Evolutionary conservation across 192 early-diverging fungal species (phyloP).

Genomic region (Gamsiella multidivaricata): DNA sequence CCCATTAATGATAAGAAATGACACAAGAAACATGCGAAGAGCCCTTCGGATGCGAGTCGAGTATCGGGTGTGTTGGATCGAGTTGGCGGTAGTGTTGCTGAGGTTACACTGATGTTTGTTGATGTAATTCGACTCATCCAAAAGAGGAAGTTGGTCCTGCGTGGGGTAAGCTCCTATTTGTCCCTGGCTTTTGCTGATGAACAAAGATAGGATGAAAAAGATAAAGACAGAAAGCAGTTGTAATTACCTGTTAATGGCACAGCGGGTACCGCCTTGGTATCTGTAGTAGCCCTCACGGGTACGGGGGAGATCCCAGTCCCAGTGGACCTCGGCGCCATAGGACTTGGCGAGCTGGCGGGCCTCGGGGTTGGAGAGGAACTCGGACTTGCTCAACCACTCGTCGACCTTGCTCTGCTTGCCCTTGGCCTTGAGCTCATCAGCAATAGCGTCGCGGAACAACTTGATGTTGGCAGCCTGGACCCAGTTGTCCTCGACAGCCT

Average conservation of each 20-base stretch:
- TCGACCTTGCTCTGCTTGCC: slow-evolving; percentile 65
- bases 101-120: too few relatives aligned
- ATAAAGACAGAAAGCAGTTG: not conserved
- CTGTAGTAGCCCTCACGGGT: slow-evolving; percentile 97
- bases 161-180: slow-evolving; percentile 2
- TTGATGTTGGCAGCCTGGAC: slow-evolving; percentile 79
- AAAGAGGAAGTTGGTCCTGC: slow-evolving; percentile 7
- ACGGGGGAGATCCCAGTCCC: slow-evolving; percentile 91
- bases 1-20: not conserved
- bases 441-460: slow-evolving; percentile 85
- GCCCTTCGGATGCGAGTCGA: too few relatives aligned
- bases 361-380: slow-evolving; percentile 81
- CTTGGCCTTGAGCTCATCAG: slow-evolving; percentile 76
- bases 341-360: slow-evolving; percentile 83
- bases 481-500: slow-evolving; percentile 90
- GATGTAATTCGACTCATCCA: slow-evolving; percentile 9
- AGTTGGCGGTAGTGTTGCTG: too few relatives aligned
- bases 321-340: slow-evolving; percentile 78
- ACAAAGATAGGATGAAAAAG: not conserved
- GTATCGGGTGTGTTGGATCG: too few relatives aligned
- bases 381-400: slow-evolving; percentile 62
- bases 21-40: too few relatives aligned
- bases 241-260: slow-evolving; percentile 73
- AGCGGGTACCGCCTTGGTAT: slow-evolving; percentile 94
- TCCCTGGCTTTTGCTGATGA: not conserved